Evolutionary conservation across 2,329 filamentous ascomycete species (phyloP).

Genomic region (Neopestalotiopsis rosae): DNA sequence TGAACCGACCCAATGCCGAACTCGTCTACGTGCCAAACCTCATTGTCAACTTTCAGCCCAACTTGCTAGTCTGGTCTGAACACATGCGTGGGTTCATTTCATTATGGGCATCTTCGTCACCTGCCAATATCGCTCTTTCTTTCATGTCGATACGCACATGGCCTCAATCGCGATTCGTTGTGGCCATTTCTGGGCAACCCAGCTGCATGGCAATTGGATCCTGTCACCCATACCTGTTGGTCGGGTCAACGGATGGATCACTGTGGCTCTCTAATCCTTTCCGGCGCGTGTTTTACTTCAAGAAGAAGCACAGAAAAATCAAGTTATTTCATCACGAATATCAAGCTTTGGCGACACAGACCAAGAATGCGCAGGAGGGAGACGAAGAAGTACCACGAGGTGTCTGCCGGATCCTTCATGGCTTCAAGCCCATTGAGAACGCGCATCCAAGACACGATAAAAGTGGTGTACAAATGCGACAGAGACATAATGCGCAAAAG

Average conservation of each 20-base stretch:
- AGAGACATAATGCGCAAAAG: slow-evolving; percentile 31
- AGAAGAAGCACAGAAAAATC: slow-evolving; percentile 45
- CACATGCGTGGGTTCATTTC: slow-evolving; percentile 61
- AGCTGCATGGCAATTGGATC: slow-evolving; percentile 55
- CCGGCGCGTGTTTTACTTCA: slow-evolving; percentile 48
- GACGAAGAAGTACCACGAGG: slow-evolving; percentile 45
- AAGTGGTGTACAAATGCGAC: slow-evolving; percentile 43
- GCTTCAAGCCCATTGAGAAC: slow-evolving; percentile 57
- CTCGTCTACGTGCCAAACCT: slow-evolving; percentile 58
- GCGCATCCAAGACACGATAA: slow-evolving; percentile 47
- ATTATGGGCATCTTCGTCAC: slow-evolving; percentile 57
- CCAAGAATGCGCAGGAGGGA: slow-evolving; percentile 21
- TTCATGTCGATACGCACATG: slow-evolving; percentile 60
- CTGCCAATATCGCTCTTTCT: slow-evolving; percentile 56
- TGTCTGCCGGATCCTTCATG: slow-evolving; percentile 55
- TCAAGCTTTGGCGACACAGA: slow-evolving; percentile 39
- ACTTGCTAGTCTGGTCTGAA: slow-evolving; percentile 59
- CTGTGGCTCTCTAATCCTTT: slow-evolving; percentile 55
- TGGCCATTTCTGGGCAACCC: slow-evolving; percentile 55
- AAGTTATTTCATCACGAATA: slow-evolving; percentile 62
- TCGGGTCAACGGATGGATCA: slow-evolving; percentile 60
- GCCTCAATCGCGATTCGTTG: slow-evolving; percentile 56
- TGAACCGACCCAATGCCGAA: slow-evolving; percentile 57
- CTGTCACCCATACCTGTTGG: slow-evolving; percentile 58
- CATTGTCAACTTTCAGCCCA: slow-evolving; percentile 57